These are phyloP conservation scores for Filobasidium wieringae DNA, from an alignment of 768 basidiomycete species.

Conservation along the genomic window DNA sequence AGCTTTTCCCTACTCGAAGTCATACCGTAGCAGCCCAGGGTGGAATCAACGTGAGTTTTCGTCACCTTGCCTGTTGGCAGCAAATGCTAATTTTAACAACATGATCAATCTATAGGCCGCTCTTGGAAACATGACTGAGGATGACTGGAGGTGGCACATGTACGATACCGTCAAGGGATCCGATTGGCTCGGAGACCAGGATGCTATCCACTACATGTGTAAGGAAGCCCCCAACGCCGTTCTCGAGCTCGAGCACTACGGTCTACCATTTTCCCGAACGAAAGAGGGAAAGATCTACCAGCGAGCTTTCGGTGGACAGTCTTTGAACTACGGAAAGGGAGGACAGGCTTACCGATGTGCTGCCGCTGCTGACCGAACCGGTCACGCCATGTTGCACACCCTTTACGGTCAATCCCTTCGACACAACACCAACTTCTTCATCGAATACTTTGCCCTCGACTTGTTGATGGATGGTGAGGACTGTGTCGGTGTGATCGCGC, in stretches of 20 bases:
- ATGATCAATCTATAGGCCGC: conserved; percentile 21
- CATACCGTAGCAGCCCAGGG: conserved; percentile 99
- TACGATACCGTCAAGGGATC: conserved; percentile 77
- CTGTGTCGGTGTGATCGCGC: conserved; percentile 96
- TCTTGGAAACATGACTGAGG: conserved; percentile 86
- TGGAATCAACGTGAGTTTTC: conserved; percentile 73
- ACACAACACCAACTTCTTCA: conserved; percentile 99
- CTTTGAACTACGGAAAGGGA: conserved; percentile 90
- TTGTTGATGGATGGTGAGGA: conserved; percentile 97
- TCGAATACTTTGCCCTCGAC: conserved; percentile 99
- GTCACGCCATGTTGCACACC: conserved; percentile 95
- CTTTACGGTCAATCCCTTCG: conserved; percentile 97
- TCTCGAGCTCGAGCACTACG: conserved; percentile 96
- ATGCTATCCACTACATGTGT: conserved; percentile 99
- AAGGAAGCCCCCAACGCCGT: conserved; percentile 89
- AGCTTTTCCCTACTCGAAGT: conserved; percentile 94
- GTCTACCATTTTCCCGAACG: conserved; percentile 96
- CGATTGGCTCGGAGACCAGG: conserved; percentile 99
- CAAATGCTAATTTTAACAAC: not conserved
- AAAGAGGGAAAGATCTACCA: conserved; percentile 99
- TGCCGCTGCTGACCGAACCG: conserved; percentile 91
- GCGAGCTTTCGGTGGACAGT: conserved; percentile 97
- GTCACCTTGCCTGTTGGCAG: conserved; percentile 50
- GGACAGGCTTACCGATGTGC: conserved; percentile 99
- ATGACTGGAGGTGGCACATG: conserved; percentile 99